Evolutionary conservation across 202 grass and related monocot genomes (phyloP).

Genomic region (Carex arenaria): DNA sequence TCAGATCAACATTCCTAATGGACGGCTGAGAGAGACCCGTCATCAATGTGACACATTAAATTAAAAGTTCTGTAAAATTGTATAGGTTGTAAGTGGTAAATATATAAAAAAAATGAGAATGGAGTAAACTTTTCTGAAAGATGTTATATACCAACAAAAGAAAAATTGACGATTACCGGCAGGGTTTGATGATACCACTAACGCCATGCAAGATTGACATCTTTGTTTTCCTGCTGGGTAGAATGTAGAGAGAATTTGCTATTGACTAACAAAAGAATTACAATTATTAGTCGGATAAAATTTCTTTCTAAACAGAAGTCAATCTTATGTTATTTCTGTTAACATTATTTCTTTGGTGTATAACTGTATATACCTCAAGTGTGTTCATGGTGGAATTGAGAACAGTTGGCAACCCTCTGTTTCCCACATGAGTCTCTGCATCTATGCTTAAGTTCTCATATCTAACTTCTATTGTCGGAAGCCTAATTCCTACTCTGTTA

Average conservation of each 20-base stretch:
- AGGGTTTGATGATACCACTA: slow-evolving; percentile 30
- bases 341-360: neutral
- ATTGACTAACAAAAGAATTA: slow-evolving; percentile 6
- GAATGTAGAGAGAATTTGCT: slow-evolving; percentile 26
- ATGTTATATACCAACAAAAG: neutral
- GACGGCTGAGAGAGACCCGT: no score
- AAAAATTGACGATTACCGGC: slow-evolving; percentile 12
- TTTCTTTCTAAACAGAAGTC: neutral
- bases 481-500: slow-evolving; percentile 28
- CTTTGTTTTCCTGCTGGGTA: slow-evolving; percentile 29
- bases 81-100: neutral
- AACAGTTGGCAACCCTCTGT: slow-evolving; percentile 31
- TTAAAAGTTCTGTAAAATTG: neutral
- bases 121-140: neutral
- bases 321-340: neutral
- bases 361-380: slow-evolving; percentile 20
- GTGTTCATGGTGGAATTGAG: slow-evolving; percentile 30
- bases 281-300: neutral
- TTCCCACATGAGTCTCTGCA: slow-evolving; percentile 32
- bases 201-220: slow-evolving; percentile 31
- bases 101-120: neutral
- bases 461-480: slow-evolving; percentile 40
- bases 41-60: neutral
- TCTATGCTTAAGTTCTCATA: slow-evolving; percentile 29
- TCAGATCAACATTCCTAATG: neutral